phyloP scores from a whole-genome alignment of 2,329 filamentous ascomycete genomes.

The Fusarium fracticaudum region DNA sequence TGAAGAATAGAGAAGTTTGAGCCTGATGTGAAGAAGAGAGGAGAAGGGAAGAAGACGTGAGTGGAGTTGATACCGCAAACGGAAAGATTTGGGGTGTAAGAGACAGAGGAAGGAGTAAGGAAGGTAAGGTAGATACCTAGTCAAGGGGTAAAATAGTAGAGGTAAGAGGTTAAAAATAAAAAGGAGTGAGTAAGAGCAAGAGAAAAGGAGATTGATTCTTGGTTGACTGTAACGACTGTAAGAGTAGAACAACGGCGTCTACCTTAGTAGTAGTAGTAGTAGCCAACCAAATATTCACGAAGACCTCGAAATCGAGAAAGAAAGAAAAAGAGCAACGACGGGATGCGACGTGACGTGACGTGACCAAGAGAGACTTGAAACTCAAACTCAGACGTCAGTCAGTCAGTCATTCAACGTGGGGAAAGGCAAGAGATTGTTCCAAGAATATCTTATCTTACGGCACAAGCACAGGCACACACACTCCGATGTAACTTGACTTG shows the following conservation, averaged over 20 bases:
- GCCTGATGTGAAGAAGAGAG: background rate
- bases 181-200: background rate
- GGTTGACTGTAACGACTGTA: background rate
- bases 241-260: background rate
- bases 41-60: background rate
- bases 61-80: conserved; percentile 12
- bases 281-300: conserved; percentile 5
- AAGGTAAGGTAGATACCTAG: background rate
- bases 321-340: background rate
- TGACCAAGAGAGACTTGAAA: conserved; percentile 2
- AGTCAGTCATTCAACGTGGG: conserved; percentile 19
- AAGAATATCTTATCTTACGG: conserved; percentile 9
- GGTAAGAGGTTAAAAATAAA: background rate
- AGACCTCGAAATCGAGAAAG: background rate
- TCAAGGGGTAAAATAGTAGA: background rate
- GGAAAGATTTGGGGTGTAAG: conserved; percentile 16
- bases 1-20: background rate
- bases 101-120: background rate
- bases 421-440: conserved; percentile 20
- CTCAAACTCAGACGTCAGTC: conserved; percentile 5
- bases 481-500: background rate
- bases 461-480: background rate
- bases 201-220: conserved; percentile 15
- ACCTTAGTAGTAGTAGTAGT: background rate
- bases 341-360: background rate